A percentile compares a stretch with the other conserved stretches of the same genome.
These are phyloP conservation scores for Prunus yedoensis DNA, from an alignment of 331 rosid species.

Conservation along the genomic window DNA sequence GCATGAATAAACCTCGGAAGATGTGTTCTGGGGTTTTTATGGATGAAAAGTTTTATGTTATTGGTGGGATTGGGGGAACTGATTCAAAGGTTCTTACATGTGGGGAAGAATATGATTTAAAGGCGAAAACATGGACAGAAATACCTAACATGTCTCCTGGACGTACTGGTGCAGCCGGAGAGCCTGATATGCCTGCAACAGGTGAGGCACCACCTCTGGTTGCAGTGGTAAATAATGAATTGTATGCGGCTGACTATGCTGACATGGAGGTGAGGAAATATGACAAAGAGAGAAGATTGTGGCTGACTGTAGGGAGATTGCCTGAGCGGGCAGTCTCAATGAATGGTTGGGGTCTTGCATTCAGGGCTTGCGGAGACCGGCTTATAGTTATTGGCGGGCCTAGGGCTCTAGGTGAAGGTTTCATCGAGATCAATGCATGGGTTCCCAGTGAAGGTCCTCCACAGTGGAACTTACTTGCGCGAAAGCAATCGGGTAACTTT, in stretches of 20 bases:
- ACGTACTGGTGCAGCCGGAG: constrained; percentile 45
- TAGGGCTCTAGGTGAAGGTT: constrained; percentile 66
- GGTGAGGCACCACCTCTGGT: constrained; percentile 90
- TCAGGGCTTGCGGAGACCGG: constrained; percentile 83
- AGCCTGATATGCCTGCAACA: constrained; percentile 57
- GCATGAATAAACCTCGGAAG: constrained; percentile 78
- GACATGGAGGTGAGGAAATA: constrained; percentile 86
- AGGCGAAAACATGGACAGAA: constrained; percentile 67
- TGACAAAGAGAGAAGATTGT: constrained; percentile 48
- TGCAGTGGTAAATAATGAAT: constrained; percentile 76
- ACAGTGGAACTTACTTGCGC: constrained; percentile 71
- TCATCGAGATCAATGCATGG: constrained; percentile 87
- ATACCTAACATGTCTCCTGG: constrained; percentile 90
- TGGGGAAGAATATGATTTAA: constrained; percentile 80
- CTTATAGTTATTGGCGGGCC: constrained; percentile 93
- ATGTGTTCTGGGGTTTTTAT: constrained; percentile 93
- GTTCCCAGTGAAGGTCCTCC: constrained; percentile 94
- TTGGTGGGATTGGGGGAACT: constrained; percentile 89
- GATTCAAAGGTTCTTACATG: constrained; percentile 66
- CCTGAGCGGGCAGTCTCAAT: constrained; percentile 75
- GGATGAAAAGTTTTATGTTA: constrained; percentile 73
- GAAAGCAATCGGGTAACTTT: constrained; percentile 70
- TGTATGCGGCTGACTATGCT: constrained; percentile 84
- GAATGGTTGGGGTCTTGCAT: constrained; percentile 99
- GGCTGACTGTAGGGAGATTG: constrained; percentile 79